Base-by-base conservation (phyloP, 1,284 basidiomycete genomes). In the Apiotrichum montevideense region DNA sequence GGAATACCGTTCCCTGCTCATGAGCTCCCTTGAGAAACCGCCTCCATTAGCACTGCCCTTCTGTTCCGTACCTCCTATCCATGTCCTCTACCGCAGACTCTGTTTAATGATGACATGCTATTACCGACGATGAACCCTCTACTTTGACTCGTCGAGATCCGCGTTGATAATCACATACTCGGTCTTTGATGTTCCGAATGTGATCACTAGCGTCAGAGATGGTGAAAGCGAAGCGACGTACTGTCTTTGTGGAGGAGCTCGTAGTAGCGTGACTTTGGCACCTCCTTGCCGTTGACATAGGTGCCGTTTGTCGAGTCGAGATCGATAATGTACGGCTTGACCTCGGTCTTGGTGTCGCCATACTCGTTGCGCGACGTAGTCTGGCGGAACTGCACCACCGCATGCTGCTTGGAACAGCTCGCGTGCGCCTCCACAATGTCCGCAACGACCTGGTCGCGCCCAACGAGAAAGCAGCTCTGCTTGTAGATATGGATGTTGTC, bases 371-470 rank as follows among this genome's bases (percentile, higher is more conserved):
- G 88, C 66, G 88, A 85, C 62, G 84, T 84, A 2, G 95, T 82
- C 68, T 87, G 86, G 29, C 95, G 87, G 78, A 88, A 93, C 78
- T 99, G 96, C 41, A 98, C 87, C 4, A 87, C 96, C 29, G 95
- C 94, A 70, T 99, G 96, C 73, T 99, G 96, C 73, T 99, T 99
- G 1, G 95, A 98, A 66, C 90, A 93, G 4, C 94, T 98, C 1
- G 94, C 93, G 72, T 99, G 95, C 59, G 95, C 92, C 42, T 97
- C 78, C 2, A 87, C 82, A 60, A 98, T 89, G 70, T 98, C 96
- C 43, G 86, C 86, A 37, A 82, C 89, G 21, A 87, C 79, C 33
- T 84, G 83, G 71, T 99, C 96, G 62, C 95, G 80, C 1, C 95
- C 96, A 59, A 97, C 82, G 6, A 98, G 82, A 73, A 98, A 98